These are phyloP conservation scores for Lepidium campestre DNA, from an alignment of 441 rosid genomes.

Conservation along the genomic window DNA sequence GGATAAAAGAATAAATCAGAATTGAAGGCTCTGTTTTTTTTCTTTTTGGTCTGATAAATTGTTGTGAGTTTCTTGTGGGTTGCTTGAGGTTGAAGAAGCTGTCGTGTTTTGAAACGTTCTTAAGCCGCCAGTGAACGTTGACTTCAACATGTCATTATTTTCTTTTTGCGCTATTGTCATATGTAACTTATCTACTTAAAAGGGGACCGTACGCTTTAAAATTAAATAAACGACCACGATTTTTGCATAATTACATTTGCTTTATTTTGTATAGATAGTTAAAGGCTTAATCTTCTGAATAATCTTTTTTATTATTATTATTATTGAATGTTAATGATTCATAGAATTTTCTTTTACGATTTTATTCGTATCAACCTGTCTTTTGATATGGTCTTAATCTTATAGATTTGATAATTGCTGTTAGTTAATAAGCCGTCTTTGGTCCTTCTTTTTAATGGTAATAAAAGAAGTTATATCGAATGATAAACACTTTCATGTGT, in stretches of 20 bases:
- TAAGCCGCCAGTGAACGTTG: slow-evolving; percentile 9
- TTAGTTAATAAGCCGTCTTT: slow-evolving; percentile 7
- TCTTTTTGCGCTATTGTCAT: not conserved
- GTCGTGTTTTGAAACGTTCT: slow-evolving; percentile 22
- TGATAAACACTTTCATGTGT: not conserved
- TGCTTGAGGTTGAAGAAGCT: slow-evolving; percentile 18
- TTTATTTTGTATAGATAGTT: too few species aligned
- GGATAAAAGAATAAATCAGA: not conserved
- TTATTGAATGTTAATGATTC: not conserved
- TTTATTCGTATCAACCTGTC: not conserved
- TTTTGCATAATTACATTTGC: not conserved
- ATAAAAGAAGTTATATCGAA: not conserved
- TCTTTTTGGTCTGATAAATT: not conserved
- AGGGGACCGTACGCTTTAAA: not conserved
- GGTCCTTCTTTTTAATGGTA: not conserved
- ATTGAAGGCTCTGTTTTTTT: not conserved
- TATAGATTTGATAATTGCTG: not conserved
- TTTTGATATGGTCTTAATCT: slow-evolving; percentile 10
- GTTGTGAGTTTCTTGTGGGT: not conserved
- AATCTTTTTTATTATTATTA: not conserved
- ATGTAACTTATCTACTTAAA: not conserved
- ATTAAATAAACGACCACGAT: slow-evolving; percentile 7
- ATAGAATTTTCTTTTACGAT: not conserved
- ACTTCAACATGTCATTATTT: not conserved
- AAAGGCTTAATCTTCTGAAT: not conserved